Evolutionary conservation across 192 early-diverging fungal genomes (phyloP).

Genomic region (Neocallimastix lanati): DNA sequence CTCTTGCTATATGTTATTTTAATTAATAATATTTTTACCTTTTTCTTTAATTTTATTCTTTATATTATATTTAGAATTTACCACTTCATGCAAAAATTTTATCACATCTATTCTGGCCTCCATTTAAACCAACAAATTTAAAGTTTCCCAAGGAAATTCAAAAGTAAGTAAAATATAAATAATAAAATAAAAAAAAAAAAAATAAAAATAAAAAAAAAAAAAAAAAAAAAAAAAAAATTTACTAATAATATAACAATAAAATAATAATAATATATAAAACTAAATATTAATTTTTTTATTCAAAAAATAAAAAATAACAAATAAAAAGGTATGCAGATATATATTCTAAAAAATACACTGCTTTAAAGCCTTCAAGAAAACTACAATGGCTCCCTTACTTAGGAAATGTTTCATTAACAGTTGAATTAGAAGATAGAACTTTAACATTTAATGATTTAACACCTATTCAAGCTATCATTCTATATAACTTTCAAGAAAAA

Average conservation of each 20-base stretch:
- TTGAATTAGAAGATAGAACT: constrained; percentile 30
- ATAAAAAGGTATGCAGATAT: constrained; percentile 17
- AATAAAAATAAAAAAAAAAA: no score
- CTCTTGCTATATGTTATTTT: no score
- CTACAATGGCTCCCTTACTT: constrained; percentile 28
- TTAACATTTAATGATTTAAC: constrained; percentile 18
- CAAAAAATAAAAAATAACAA: no score
- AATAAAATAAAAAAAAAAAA: no score
- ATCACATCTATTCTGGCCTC: constrained; percentile 49
- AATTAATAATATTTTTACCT: no score
- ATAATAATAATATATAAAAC: no score
- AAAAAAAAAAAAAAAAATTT: no score
- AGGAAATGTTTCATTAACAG: constrained; percentile 27
- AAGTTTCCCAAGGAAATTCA: constrained; percentile 11
- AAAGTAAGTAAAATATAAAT: neutral
- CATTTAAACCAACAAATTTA: constrained; percentile 11
- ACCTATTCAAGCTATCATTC: constrained; percentile 28
- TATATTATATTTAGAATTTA: no score
- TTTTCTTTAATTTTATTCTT: no score
- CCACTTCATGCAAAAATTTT: constrained; percentile 21
- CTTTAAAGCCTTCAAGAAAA: constrained; percentile 33
- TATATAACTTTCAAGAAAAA: constrained; percentile 4
- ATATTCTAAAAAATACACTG: constrained; percentile 22
- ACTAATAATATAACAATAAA: no score
- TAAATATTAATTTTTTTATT: no score